A percentile compares a stretch with the other conserved stretches of the same genome.
Evolutionary conservation across 75 land plant species (phyloP).

Genomic region (Ceratopteris richardii): DNA sequence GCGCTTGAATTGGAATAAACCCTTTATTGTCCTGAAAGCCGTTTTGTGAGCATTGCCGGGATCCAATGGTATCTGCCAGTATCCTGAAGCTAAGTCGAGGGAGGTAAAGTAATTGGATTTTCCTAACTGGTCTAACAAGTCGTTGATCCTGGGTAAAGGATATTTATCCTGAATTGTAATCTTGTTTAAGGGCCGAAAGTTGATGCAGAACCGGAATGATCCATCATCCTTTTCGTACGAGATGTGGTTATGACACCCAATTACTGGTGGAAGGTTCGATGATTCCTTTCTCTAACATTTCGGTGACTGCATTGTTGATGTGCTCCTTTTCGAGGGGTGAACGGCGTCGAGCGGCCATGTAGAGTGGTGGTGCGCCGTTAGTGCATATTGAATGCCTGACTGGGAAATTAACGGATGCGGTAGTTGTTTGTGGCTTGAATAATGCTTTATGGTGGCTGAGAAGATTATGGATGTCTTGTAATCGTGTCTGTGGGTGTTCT

Average conservation of each 20-base stretch:
- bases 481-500: not conserved
- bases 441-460: not conserved
- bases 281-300: not conserved
- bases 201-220: conserved; percentile 13
- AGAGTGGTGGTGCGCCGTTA: not conserved
- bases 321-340: not conserved
- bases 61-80: conserved; percentile 14
- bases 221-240: conserved; percentile 27
- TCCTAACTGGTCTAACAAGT: conserved; percentile 5
- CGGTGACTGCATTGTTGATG: not conserved
- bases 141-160: conserved; percentile 6
- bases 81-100: conserved; percentile 12
- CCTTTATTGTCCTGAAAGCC: not conserved
- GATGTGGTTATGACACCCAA: not conserved
- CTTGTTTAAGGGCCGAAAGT: conserved; percentile 14
- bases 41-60: not conserved
- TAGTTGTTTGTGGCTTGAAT: not conserved
- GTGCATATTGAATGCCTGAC: not conserved
- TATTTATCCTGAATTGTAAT: conserved; percentile 10
- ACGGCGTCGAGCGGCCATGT: not conserved
- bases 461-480: not conserved
- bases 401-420: not conserved
- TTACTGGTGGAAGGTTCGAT: not conserved
- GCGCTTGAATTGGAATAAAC: not conserved
- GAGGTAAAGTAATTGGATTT: conserved; percentile 4